Percentiles rank a stretch among this genome's conserved stretches.
phyloP scores from a whole-genome alignment of 257 asterid genomes.

The Petunia axillaris region DNA sequence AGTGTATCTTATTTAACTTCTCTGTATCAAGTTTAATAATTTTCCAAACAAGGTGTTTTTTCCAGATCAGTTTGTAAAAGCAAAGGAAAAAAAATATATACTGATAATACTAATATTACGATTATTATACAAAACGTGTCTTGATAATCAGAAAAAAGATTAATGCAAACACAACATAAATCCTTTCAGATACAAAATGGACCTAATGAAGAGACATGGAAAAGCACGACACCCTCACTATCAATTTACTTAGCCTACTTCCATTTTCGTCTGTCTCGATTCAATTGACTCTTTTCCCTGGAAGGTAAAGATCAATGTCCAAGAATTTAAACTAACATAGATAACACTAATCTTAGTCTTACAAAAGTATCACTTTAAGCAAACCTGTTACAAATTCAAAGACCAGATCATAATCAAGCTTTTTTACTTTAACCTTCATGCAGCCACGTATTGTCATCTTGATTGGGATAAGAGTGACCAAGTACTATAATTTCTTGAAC shows the following conservation, averaged over 20 bases:
- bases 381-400: not conserved
- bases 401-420: not conserved
- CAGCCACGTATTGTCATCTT: conserved; percentile 14
- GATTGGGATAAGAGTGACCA: not conserved
- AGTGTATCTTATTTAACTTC: not conserved
- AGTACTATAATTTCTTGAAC: not conserved
- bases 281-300: not conserved
- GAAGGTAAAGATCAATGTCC: not conserved
- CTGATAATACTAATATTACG: not conserved
- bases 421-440: not conserved
- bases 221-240: not conserved
- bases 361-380: not conserved
- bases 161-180: not conserved
- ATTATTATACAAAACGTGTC: not conserved
- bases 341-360: not conserved
- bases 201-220: not conserved
- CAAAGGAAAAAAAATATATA: not conserved
- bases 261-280: not conserved
- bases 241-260: not conserved
- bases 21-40: not conserved
- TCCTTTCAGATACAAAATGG: not conserved
- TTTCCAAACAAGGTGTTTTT: not conserved
- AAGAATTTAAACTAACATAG: not conserved
- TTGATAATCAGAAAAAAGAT: not conserved
- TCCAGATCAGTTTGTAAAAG: conserved; percentile 4